phyloP scores from a whole-genome alignment of 2,329 filamentous ascomycete genomes.

The Colletotrichum sp. region DNA sequence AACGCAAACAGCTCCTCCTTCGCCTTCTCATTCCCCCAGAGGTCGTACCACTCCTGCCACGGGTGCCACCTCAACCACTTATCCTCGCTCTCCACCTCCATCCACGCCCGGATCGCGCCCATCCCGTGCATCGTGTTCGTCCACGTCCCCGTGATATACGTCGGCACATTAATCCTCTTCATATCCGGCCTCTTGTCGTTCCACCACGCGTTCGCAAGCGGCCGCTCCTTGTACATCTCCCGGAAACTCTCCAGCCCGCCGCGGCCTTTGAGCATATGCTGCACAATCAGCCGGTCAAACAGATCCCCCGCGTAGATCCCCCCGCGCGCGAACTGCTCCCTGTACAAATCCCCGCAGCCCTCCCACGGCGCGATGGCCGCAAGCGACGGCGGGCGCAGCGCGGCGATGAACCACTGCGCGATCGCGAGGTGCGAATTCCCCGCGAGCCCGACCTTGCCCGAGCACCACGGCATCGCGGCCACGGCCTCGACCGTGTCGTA shows the following conservation, averaged over 20 bases:
- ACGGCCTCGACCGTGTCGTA: conserved; percentile 29
- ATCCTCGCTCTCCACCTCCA: conserved; percentile 37
- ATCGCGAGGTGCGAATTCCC: conserved; percentile 32
- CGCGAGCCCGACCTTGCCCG: conserved; percentile 29
- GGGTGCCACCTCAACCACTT: conserved; percentile 43
- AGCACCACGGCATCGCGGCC: conserved; percentile 27
- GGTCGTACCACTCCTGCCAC: conserved; percentile 9
- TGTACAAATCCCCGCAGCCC: conserved; percentile 33
- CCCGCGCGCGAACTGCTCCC: conserved; percentile 28
- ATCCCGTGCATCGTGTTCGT: conserved; percentile 22
- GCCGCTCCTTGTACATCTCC: conserved; percentile 25
- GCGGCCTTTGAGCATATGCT: conserved; percentile 24
- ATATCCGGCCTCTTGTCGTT: conserved; percentile 27
- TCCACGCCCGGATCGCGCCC: conserved; percentile 31
- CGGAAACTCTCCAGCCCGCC: conserved; percentile 25
- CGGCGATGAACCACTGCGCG: conserved; percentile 27
- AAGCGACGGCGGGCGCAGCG: conserved; percentile 18
- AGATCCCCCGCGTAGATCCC: conserved; percentile 24
- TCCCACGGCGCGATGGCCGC: conserved; percentile 43
- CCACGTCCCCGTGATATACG: conserved; percentile 22
- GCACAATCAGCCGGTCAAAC: conserved; percentile 23
- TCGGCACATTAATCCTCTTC: conserved; percentile 25
- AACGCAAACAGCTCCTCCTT: conserved; percentile 43
- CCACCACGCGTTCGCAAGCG: conserved; percentile 27
- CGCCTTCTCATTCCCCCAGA: background rate